phyloP scores from a whole-genome alignment of 2,329 filamentous ascomycete species.

The Ascochyta fabae region DNA sequence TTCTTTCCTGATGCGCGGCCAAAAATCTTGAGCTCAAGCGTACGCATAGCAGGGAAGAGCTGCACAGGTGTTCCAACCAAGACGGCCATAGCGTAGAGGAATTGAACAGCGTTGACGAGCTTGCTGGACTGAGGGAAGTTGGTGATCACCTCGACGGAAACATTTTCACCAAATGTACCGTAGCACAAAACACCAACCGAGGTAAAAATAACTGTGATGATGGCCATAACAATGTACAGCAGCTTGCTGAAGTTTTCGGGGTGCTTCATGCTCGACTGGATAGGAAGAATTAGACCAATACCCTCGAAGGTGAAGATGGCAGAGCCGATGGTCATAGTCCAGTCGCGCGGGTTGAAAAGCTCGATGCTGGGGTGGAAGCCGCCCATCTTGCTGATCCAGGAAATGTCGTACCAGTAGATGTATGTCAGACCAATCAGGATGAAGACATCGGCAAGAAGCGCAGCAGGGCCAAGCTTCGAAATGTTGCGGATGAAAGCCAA shows the following conservation, averaged over 20 bases:
- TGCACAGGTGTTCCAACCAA: conserved; percentile 77
- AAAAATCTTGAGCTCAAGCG: conserved; percentile 72
- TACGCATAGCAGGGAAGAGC: conserved; percentile 75
- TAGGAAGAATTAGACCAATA: conserved; percentile 77
- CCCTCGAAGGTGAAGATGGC: conserved; percentile 82
- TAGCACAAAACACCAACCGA: conserved; percentile 77
- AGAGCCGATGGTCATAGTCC: conserved; percentile 73
- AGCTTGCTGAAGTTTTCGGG: conserved; percentile 71
- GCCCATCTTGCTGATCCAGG: conserved; percentile 57
- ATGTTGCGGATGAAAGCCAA: conserved; percentile 76
- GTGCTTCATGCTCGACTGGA: conserved; percentile 76
- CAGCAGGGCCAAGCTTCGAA: conserved; percentile 72
- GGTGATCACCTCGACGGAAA: conserved; percentile 76
- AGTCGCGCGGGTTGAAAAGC: conserved; percentile 72
- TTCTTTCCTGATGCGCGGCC: conserved; percentile 71
- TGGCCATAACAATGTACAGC: conserved; percentile 71
- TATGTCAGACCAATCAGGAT: conserved; percentile 74
- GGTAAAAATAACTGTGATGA: conserved; percentile 76
- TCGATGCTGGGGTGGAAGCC: conserved; percentile 68
- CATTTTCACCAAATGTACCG: conserved; percentile 72
- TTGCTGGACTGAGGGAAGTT: conserved; percentile 74
- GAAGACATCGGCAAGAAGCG: conserved; percentile 73
- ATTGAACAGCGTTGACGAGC: conserved; percentile 78
- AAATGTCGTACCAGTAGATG: conserved; percentile 75
- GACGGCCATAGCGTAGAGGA: conserved; percentile 75